These are phyloP conservation scores for Fraxinus excelsior DNA, from an alignment of 257 asterid genomes.

Conservation along the genomic window DNA sequence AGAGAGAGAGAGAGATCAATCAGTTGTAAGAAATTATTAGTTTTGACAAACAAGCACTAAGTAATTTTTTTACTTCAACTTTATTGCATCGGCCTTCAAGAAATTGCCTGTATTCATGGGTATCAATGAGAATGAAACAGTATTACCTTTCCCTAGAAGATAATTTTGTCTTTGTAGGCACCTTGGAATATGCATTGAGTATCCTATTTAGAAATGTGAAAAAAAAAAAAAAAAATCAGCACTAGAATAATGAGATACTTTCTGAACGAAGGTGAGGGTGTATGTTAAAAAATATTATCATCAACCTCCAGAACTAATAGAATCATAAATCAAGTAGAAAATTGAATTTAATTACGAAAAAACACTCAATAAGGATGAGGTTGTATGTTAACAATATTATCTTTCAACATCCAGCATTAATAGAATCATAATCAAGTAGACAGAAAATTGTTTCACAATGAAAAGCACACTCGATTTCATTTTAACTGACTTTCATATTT, in stretches of 20 bases:
- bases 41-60: background rate
- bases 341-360: background rate
- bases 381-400: background rate
- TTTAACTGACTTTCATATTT: background rate
- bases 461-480: background rate
- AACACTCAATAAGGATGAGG: background rate
- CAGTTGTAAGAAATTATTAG: no score
- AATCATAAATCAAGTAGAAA: background rate
- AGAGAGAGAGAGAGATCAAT: no score
- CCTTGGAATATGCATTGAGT: conserved; percentile 73
- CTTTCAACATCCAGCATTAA: background rate
- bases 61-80: background rate
- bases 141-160: conserved; percentile 66
- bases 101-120: background rate
- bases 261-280: background rate
- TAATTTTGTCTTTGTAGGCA: conserved; percentile 64
- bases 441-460: background rate
- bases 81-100: conserved; percentile 6
- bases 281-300: background rate
- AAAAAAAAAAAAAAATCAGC: conserved; percentile 24
- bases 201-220: conserved; percentile 58
- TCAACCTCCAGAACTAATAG: background rate
- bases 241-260: conserved; percentile 4
- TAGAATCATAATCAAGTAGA: background rate
- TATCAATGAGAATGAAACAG: conserved; percentile 14